Conservation (phyloP, 2,329 filamentous ascomycete species). For the Penicillium sp. region DNA sequence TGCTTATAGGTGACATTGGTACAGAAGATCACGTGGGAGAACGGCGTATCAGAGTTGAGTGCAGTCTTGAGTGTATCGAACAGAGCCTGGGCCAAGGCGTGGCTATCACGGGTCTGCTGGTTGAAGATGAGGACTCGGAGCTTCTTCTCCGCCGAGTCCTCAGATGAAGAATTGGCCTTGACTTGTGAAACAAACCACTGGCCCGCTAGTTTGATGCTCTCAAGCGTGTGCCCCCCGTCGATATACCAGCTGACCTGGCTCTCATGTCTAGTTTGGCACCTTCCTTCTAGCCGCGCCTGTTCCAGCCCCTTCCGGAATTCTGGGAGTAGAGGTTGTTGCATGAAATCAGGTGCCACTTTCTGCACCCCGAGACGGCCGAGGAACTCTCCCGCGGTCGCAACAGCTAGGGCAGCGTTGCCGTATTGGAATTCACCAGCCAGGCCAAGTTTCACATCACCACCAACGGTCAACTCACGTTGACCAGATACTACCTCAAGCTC, state of each 20-base stretch:
- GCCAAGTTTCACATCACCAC: constrained; percentile 58
- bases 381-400: constrained; percentile 53
- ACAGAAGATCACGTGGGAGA: constrained; percentile 79
- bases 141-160: constrained; percentile 37
- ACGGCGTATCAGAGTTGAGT: constrained; percentile 53
- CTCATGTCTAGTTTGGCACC: constrained; percentile 72
- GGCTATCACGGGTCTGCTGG: constrained; percentile 83
- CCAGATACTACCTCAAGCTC: constrained; percentile 54
- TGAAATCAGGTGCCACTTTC: constrained; percentile 43
- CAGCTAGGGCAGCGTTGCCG: constrained; percentile 65
- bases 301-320: constrained; percentile 70
- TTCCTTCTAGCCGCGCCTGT: constrained; percentile 71
- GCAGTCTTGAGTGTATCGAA: constrained; percentile 59
- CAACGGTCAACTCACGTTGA: constrained; percentile 50
- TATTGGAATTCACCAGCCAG: constrained; percentile 67
- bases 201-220: constrained; percentile 77
- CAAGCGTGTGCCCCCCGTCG: constrained; percentile 85
- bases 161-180: constrained; percentile 40
- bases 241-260: constrained; percentile 73
- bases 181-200: constrained; percentile 72
- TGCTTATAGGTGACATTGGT: constrained; percentile 73
- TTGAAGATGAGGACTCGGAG: constrained; percentile 81
- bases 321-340: constrained; percentile 56
- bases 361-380: constrained; percentile 41
- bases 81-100: constrained; percentile 66